Conservation (phyloP, 306 rosid species). For the Prunus davidiana region DNA sequence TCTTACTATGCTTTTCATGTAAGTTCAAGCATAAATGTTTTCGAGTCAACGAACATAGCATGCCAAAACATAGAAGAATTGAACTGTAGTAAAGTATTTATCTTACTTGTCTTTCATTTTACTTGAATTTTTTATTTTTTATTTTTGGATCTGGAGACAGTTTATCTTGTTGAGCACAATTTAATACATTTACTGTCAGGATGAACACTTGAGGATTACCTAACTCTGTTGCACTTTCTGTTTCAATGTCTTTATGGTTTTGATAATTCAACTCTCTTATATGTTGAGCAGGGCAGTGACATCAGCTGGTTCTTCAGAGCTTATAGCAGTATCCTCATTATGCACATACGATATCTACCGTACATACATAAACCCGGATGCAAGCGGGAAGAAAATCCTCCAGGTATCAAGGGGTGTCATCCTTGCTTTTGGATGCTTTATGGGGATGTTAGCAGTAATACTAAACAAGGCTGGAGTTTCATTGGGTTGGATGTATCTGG, state of each 20-base stretch:
- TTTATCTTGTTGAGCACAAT: no score
- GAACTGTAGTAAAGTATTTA: no score
- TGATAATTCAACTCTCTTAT: neutral
- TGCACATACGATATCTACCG: slow-evolving; percentile 91
- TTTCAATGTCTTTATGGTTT: slow-evolving; percentile 6
- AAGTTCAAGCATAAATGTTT: slow-evolving; percentile 28
- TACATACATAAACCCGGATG: slow-evolving; percentile 76
- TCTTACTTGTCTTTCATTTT: no score
- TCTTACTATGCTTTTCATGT: slow-evolving; percentile 94
- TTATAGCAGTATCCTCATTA: slow-evolving; percentile 73
- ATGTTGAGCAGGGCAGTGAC: slow-evolving; percentile 79
- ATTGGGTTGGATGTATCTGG: slow-evolving; percentile 93
- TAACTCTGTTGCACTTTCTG: no score
- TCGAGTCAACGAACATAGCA: neutral
- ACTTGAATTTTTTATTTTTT: no score
- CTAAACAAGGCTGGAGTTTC: slow-evolving; percentile 87
- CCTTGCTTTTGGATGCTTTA: slow-evolving; percentile 69
- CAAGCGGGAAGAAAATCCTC: slow-evolving; percentile 75
- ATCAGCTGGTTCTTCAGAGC: slow-evolving; percentile 94
- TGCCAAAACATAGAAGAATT: neutral
- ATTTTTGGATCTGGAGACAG: no score
- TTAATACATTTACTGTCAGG: no score
- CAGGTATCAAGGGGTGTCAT: slow-evolving; percentile 68
- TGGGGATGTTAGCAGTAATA: slow-evolving; percentile 79
- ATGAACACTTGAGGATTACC: no score